phyloP scores from a whole-genome alignment of 495 filamentous ascomycete species.

The Thermochaetoides thermophila region DNA sequence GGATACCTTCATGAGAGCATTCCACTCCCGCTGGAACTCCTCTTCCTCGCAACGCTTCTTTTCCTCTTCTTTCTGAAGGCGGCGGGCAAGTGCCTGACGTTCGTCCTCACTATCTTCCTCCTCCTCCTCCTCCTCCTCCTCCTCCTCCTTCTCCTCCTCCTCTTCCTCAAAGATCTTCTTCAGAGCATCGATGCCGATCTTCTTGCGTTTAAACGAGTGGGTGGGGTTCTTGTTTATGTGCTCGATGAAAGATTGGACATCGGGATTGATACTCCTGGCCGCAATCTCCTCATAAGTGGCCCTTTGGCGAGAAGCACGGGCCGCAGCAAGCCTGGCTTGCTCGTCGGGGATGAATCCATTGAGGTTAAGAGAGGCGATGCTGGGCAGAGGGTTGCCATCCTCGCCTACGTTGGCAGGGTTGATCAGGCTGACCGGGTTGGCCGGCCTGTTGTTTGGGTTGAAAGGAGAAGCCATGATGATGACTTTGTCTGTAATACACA shows the following conservation, averaged over 20 bases:
- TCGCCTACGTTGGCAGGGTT: no score
- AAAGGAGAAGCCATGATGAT: no score
- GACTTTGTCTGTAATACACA: no score
- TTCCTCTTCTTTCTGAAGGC: no score
- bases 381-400: not conserved
- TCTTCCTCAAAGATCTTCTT: conserved; percentile 4
- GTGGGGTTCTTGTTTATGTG: conserved; percentile 4
- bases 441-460: no score
- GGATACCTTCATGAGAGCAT: conserved; percentile 1
- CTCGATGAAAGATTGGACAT: conserved; percentile 5
- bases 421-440: no score
- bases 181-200: not conserved
- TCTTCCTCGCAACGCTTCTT: conserved; percentile 1
- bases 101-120: conserved; percentile 1
- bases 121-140: not conserved
- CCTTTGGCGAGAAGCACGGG: conserved; percentile 4
- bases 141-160: not conserved
- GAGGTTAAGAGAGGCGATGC: not conserved
- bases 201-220: conserved; percentile 4
- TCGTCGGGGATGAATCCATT: not conserved
- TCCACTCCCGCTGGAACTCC: conserved; percentile 5
- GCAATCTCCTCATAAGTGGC: conserved; percentile 13
- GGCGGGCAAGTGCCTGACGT: no score
- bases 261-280: conserved; percentile 11
- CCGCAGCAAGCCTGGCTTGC: conserved; percentile 4